Evolutionary conservation across 176 grass and related monocot genomes (phyloP).

Genomic region (Aegilops umbellulata): DNA sequence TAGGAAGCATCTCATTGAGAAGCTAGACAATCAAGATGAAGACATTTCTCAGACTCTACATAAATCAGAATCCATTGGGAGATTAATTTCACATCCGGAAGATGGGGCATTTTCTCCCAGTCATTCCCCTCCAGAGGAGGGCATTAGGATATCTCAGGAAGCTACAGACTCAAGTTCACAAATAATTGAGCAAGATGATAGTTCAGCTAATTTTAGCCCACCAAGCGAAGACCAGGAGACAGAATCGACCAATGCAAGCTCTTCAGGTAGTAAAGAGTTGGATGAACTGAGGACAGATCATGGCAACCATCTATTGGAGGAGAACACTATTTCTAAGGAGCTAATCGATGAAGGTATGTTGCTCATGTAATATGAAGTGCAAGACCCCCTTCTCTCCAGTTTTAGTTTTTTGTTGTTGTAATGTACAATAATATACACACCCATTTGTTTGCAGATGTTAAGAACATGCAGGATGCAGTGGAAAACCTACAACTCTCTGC

Average conservation of each 20-base stretch:
- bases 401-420: background rate
- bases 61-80: constrained; percentile 55
- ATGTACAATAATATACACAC: background rate
- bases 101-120: constrained; percentile 37
- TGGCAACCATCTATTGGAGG: background rate
- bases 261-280: background rate
- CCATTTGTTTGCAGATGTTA: constrained; percentile 30
- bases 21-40: constrained; percentile 55
- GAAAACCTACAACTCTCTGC: background rate
- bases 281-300: constrained; percentile 22
- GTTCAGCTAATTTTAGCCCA: constrained; percentile 25
- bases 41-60: constrained; percentile 26
- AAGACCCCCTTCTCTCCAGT: background rate
- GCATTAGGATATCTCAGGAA: constrained; percentile 36
- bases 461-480: constrained; percentile 8
- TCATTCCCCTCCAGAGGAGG: constrained; percentile 32
- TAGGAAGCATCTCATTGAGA: constrained; percentile 74
- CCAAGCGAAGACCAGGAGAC: background rate
- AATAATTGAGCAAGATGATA: constrained; percentile 35
- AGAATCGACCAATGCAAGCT: background rate
- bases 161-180: constrained; percentile 18
- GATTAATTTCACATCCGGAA: constrained; percentile 58
- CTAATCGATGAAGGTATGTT: constrained; percentile 42
- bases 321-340: constrained; percentile 21
- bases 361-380: background rate